Evolutionary conservation across 2,329 filamentous ascomycete genomes (phyloP), one percentile per base, ranked within the genome.

Genomic region (Fusarium marasasianum): DNA sequence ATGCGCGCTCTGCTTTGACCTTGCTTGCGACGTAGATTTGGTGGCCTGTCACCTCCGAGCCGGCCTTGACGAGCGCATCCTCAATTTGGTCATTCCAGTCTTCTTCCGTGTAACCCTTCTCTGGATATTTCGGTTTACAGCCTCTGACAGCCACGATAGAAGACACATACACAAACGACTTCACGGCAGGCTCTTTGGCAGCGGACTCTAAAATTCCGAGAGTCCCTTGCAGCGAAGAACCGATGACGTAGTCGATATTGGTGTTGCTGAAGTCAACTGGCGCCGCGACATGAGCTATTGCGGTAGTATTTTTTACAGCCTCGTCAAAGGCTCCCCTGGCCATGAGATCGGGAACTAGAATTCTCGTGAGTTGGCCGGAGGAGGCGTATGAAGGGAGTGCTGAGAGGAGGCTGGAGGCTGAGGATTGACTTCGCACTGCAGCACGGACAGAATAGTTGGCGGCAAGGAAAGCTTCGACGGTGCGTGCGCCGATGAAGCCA

Each of bases 31-130:
- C 24, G 18, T 70, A 70, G 15, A 70, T 53, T 10, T 70, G 65
- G 13, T 70, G 67, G 12, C 65, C 66, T 2, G 67, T 64, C n/a
- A 38, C 67, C 1, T 54, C 31, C 1, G 38, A 26, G 10, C 67
- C 57, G 14, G 57, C 50, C 14, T 69, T 14, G 0, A 22, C 29
- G 8, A 69, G 22, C n/a, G n/a, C 22, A 11, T 70, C 31, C 20
- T 69, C 67, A 9, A 54, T 63, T 35, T 69, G 57, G 9, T 69
- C 66, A 18, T 70, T 69, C 67, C 67, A 70, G 4, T 70, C 67
- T 43, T 69, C 58, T 40, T 70, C 67, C 1, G 58, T 57, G 24
- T 69, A 57, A 6, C 57, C 67, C 8, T 20, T 47, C 2, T 64
- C 51, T 10, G 50, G 44, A 22, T 64, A 8, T 7, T 64, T 70